Percentiles rank a stretch among this genome's conserved stretches.
These are phyloP conservation scores for Beauveria sp. DNA, from an alignment of 2,329 filamentous ascomycete genomes.

Conservation along the genomic window DNA sequence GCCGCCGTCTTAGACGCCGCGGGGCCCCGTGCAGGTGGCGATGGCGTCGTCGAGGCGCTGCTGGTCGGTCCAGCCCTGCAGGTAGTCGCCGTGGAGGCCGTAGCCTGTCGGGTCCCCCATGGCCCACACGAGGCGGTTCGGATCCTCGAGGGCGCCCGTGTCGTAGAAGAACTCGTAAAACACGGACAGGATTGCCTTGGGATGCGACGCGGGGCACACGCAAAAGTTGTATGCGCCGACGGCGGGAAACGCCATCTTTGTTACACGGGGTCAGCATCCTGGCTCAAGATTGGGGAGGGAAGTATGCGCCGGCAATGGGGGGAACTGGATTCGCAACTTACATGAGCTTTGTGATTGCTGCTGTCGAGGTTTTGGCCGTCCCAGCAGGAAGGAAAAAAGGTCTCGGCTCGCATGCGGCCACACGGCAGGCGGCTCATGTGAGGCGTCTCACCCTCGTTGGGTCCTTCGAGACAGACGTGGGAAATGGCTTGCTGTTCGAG, in stretches of 20 bases:
- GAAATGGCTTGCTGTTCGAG: slow-evolving; percentile 43
- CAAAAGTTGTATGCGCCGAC: slow-evolving; percentile 22
- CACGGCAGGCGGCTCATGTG: slow-evolving; percentile 46
- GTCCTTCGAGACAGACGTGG: slow-evolving; percentile 45
- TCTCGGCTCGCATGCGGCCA: slow-evolving; percentile 43
- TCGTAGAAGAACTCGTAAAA: slow-evolving; percentile 41
- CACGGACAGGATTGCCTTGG: slow-evolving; percentile 35
- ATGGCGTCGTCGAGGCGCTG: slow-evolving; percentile 19
- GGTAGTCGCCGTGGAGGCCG: slow-evolving; percentile 23
- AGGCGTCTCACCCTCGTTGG: slow-evolving; percentile 33
- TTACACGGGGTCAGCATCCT: neutral
- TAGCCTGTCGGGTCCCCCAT: slow-evolving; percentile 22
- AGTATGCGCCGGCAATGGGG: neutral
- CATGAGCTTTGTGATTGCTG: slow-evolving; percentile 46
- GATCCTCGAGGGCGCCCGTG: slow-evolving; percentile 22
- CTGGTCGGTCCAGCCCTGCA: slow-evolving; percentile 24
- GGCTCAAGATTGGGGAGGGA: neutral
- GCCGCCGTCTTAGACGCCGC: slow-evolving; percentile 16
- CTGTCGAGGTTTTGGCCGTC: slow-evolving; percentile 50
- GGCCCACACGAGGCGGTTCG: slow-evolving; percentile 21
- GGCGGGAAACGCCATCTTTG: slow-evolving; percentile 22
- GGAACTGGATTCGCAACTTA: slow-evolving; percentile 20
- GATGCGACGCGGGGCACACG: slow-evolving; percentile 33
- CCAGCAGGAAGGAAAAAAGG: slow-evolving; percentile 59
- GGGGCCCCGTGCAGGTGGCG: slow-evolving; percentile 19